Evolutionary conservation across 2,329 filamentous ascomycete species (phyloP), one percentile per base, ranked within the genome.

Genomic region (Arthroderma sp.): DNA sequence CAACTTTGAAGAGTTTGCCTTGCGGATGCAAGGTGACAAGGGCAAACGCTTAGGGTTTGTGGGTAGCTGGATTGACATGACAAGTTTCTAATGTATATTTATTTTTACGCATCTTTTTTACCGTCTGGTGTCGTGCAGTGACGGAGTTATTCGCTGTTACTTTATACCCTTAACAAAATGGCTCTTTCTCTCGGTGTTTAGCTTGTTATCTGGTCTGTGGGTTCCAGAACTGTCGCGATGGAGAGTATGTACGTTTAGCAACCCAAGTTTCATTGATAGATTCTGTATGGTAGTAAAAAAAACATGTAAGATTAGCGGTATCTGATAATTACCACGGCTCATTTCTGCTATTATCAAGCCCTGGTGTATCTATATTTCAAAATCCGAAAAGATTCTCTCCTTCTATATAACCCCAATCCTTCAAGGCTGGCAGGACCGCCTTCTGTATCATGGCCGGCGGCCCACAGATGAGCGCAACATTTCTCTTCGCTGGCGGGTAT

Each of bases 51-150:
- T 88, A 49, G 83, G 85, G 53, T 89, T 94, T 62, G 71, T 95
- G 39, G 85, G 85, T 48, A 85, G 78, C 55, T 96, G 89, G 89
- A 85, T 95, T 62, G 88, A 95, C 51, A 72, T 78, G 72, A 75
- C 75, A 55, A 70, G 71, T 59, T 76, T 80, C 58, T 78, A 58
- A 49, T 43, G 15, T 22, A 22, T 22, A 22, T 22, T 22, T 22
- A 22, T 22, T 22, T 22, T 22, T n/a, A n/a, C n/a, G n/a, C n/a
- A n/a, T n/a, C n/a, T n/a, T n/a, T n/a, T n/a, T n/a, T n/a, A n/a
- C n/a, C 36, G 36, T 42, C 29, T 42, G 30, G 27, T 15, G 36
- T 33, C n/a, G 15, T 22, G 1, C 15, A 22, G 15, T 22, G 15
- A 22, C 15, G 15, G 15, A 22, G 15, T 22, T 22, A 22, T 22